phyloP scores from a whole-genome alignment of 768 basidiomycete genomes.

The Tricholoma furcatifolium region DNA sequence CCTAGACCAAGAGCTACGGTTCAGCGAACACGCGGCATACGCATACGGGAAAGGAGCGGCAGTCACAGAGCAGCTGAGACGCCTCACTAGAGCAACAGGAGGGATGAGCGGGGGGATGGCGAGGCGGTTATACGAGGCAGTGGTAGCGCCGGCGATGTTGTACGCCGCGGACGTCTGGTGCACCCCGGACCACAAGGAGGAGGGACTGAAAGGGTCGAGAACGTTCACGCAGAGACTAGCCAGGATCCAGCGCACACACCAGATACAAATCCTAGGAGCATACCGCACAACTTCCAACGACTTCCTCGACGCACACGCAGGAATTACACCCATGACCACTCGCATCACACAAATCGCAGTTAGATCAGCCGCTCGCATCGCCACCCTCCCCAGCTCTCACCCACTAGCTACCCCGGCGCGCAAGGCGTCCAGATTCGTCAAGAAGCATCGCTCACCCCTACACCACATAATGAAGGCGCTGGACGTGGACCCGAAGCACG shows the following conservation, averaged over 20 bases:
- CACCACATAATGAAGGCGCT: slow-evolving; percentile 8
- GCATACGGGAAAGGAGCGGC: slow-evolving; percentile 2
- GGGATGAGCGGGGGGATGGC: neutral
- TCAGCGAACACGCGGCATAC: slow-evolving; percentile 11
- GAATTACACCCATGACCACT: slow-evolving; percentile 9
- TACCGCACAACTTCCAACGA: slow-evolving; percentile 14
- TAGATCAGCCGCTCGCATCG: neutral
- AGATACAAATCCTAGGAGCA: slow-evolving; percentile 13
- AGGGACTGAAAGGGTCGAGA: neutral
- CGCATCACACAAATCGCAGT: slow-evolving; percentile 10
- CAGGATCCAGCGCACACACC: neutral
- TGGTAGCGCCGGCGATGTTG: neutral
- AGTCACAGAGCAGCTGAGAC: neutral
- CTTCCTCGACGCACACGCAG: slow-evolving; percentile 13
- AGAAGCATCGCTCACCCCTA: slow-evolving; percentile 9
- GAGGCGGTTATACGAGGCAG: neutral
- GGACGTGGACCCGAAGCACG: neutral
- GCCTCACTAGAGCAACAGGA: too few species aligned
- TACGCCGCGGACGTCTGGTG: too few species aligned
- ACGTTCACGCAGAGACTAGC: neutral
- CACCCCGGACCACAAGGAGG: neutral
- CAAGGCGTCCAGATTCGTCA: neutral
- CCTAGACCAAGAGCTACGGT: slow-evolving; percentile 14
- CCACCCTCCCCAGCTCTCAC: slow-evolving; percentile 7
- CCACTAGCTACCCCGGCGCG: slow-evolving; percentile 4